Conservation (phyloP, 2,329 filamentous ascomycete species). For the Xenoacremonium recifei region DNA sequence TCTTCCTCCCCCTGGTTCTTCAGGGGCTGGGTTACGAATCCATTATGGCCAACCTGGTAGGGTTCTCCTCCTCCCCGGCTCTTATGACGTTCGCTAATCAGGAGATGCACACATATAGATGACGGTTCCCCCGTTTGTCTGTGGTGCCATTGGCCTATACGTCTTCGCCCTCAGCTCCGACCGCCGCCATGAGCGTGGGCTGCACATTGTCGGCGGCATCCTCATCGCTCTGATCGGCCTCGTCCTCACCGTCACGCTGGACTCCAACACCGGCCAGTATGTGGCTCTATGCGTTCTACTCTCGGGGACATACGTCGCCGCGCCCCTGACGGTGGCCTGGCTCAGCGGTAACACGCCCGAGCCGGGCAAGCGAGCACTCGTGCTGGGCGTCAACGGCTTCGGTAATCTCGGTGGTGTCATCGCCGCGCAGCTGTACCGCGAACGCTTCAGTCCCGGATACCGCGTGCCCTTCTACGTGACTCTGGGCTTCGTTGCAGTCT, state of each 20-base stretch:
- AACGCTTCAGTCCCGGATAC: slow-evolving; percentile 20
- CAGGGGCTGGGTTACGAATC: slow-evolving; percentile 26
- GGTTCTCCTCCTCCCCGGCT: no score
- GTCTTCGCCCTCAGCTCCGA: slow-evolving; percentile 25
- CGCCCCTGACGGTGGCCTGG: slow-evolving; percentile 26
- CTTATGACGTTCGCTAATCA: no score
- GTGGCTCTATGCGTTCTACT: slow-evolving; percentile 24
- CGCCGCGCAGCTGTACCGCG: slow-evolving; percentile 24
- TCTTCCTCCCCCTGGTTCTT: slow-evolving; percentile 26
- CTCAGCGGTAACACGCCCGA: slow-evolving; percentile 28
- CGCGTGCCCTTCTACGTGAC: slow-evolving; percentile 26
- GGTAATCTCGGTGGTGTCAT: slow-evolving; percentile 26
- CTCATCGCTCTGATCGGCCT: slow-evolving; percentile 22
- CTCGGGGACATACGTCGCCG: slow-evolving; percentile 24
- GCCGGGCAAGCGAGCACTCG: slow-evolving; percentile 25
- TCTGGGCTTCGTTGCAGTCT: slow-evolving; percentile 19
- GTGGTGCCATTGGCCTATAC: slow-evolving; percentile 26
- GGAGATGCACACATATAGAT: slow-evolving; percentile 17
- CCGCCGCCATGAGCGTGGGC: slow-evolving; percentile 22
- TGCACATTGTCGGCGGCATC: slow-evolving; percentile 24
- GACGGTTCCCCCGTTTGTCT: slow-evolving; percentile 27
- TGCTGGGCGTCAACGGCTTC: slow-evolving; percentile 27
- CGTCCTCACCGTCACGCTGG: slow-evolving; percentile 21
- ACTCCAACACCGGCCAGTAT: slow-evolving; percentile 20
- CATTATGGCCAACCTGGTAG: slow-evolving; percentile 25